Base-by-base conservation (phyloP, 352 stramenopile species). In the Peronospora tabacina region DNA sequence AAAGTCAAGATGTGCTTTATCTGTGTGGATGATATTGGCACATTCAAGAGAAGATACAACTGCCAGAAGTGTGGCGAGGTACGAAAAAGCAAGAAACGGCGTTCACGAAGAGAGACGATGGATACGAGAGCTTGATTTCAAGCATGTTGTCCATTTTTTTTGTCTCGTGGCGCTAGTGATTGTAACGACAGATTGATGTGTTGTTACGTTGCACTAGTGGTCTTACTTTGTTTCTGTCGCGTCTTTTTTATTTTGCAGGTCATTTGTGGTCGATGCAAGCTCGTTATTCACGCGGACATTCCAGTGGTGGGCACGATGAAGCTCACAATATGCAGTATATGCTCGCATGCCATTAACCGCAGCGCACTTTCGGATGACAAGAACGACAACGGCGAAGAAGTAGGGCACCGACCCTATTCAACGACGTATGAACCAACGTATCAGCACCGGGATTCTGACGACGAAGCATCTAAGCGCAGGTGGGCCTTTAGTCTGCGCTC, bases 61-160 rank as follows among this genome's bases (percentile, higher is more conserved):
- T 90, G 79, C 58, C 76, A 90, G 54, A 90, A 90, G 45, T 90
- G 79, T 52, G 79, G 79, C 33, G 79, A 90, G 67, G 78, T 81
- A 67, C 30, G 59, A 26, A 44, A 30, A 49, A 26, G 8, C 2
- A n/a, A 17, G 45, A 24, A 41, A 42, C 43, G 17, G 30, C 7
- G 35, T 12, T 9, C 2, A 30, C 19, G 13, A 3, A 19, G 19
- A 46, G n/a, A 13, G 29, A 30, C 17, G 16, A 40, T n/a, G 28
- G 41, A 38, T 7, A 8, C 0, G 17, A 15, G 16, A 52, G 20
- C 35, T 11, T 7, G 7, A 30, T 34, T 38, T 54, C 20, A 29
- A 55, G 44, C 28, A 63, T 26, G 33, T 55, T 22, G 19, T 34
- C 28, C 28, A 56, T 8, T 49, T 48, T 37, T 30, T 51, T 17